These are phyloP conservation scores for Coemansia sp. DNA, from an alignment of 192 early-diverging fungal species.

Conservation along the genomic window DNA sequence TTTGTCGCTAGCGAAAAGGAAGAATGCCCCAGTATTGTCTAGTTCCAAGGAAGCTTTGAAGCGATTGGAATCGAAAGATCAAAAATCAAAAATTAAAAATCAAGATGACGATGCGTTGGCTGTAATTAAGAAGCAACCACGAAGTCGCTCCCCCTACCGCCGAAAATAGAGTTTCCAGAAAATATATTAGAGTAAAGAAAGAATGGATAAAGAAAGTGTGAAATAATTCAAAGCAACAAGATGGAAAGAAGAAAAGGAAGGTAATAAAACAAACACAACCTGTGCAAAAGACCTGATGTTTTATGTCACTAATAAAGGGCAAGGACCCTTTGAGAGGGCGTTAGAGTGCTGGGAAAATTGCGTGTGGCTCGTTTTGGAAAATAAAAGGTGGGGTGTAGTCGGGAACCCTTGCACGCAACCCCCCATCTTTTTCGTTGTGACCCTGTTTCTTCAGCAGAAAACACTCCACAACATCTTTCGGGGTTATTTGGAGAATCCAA, in stretches of 20 bases:
- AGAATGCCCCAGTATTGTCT: background rate
- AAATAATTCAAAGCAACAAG: too few species aligned
- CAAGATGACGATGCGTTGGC: background rate
- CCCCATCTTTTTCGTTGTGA: background rate
- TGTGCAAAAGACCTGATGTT: background rate
- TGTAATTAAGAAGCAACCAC: conserved; percentile 1
- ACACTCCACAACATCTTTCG: too few species aligned
- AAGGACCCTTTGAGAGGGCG: background rate
- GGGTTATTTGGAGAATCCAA: background rate
- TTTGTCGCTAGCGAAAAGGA: background rate
- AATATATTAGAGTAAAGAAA: background rate
- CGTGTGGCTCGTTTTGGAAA: background rate
- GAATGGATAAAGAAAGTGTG: background rate
- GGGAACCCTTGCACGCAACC: background rate
- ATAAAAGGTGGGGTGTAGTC: background rate
- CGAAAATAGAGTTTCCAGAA: background rate
- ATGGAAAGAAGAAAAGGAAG: background rate
- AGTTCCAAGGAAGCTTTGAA: background rate
- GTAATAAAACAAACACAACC: background rate
- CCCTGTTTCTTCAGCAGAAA: too few species aligned
- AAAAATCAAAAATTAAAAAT: background rate
- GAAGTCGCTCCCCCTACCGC: background rate
- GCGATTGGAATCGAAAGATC: conserved; percentile 3
- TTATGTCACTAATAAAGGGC: background rate
- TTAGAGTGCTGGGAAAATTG: background rate